A percentile compares a stretch with the other conserved stretches of the same genome.
These are phyloP conservation scores for Kwoniella bestiolae DNA, from an alignment of 768 basidiomycete genomes.

Conservation along the genomic window DNA sequence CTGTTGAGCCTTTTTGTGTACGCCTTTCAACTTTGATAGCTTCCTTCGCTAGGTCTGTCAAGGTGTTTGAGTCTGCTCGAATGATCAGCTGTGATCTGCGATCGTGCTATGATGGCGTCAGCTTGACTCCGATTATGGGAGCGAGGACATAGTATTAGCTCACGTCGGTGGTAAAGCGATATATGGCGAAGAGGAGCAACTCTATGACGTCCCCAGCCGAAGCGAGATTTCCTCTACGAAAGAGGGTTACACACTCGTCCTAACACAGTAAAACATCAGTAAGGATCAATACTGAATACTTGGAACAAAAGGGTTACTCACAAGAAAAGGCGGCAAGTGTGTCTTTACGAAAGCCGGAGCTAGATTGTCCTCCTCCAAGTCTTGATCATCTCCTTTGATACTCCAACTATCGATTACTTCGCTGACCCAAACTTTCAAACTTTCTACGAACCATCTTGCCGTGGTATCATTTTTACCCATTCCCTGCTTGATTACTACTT, in stretches of 20 bases:
- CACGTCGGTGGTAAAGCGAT: conserved; percentile 20
- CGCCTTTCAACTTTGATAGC: conserved; percentile 4
- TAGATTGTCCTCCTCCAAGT: conserved; percentile 17
- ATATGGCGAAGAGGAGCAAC: conserved; percentile 19
- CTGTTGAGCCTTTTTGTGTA: conserved; percentile 2
- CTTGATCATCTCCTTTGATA: conserved; percentile 8
- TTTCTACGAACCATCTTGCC: conserved; percentile 19
- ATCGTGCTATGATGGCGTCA: conserved; percentile 12
- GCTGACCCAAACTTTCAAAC: conserved; percentile 22
- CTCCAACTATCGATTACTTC: conserved; percentile 18
- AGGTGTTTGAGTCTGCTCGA: not conserved
- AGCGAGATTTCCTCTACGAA: not conserved
- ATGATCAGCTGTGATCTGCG: conserved; percentile 8
- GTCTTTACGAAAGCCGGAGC: conserved; percentile 3
- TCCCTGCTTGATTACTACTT: conserved; percentile 9
- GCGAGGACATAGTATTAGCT: conserved; percentile 6
- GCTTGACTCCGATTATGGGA: not conserved
- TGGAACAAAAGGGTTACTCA: not conserved
- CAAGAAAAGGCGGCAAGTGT: conserved; percentile 15
- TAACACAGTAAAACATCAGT: not conserved
- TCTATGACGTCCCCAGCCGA: conserved; percentile 13
- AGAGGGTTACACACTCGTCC: conserved; percentile 1
- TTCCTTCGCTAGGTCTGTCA: conserved; percentile 20
- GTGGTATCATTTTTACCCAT: conserved; percentile 21
- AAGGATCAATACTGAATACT: too few species aligned